Evolutionary conservation across 1,139 yeast genomes (phyloP).

Genomic region (Petasospora fabianii): DNA sequence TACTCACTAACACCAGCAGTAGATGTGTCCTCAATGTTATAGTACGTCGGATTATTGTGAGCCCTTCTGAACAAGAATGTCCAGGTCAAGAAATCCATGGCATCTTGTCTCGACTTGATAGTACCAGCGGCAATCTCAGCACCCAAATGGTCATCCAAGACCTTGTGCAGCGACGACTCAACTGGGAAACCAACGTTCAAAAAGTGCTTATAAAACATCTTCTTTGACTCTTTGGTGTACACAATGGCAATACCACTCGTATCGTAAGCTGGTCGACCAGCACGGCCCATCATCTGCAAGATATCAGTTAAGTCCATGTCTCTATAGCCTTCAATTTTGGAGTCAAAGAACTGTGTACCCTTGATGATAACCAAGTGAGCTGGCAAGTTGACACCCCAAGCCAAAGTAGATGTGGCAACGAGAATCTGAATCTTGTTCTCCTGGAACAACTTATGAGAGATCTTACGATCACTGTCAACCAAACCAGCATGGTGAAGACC

Average conservation of each 20-base stretch:
- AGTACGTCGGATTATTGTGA: constrained; percentile 93
- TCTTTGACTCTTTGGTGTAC: constrained; percentile 87
- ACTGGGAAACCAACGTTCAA: constrained; percentile 96
- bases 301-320: constrained; percentile 76
- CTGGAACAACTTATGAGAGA: constrained; percentile 84
- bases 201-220: constrained; percentile 90
- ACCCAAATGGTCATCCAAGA: constrained; percentile 90
- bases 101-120: constrained; percentile 76
- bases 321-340: constrained; percentile 48
- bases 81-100: constrained; percentile 91
- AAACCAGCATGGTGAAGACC: constrained; percentile 98
- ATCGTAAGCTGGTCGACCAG: constrained; percentile 97
- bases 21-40: constrained; percentile 74
- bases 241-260: constrained; percentile 95
- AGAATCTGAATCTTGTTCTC: constrained; percentile 82
- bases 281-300: constrained; percentile 64
- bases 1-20: constrained; percentile 67
- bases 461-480: constrained; percentile 82
- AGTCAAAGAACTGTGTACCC: constrained; percentile 65
- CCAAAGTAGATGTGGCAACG: constrained; percentile 92
- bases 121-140: constrained; percentile 94
- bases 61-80: constrained; percentile 92
- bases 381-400: constrained; percentile 97
- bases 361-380: constrained; percentile 92
- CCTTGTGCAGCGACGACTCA: constrained; percentile 91